A percentile compares a stretch with the other conserved stretches of the same genome.
phyloP scores from a whole-genome alignment of 2,329 filamentous ascomycete genomes.

The Hortaea sp. region DNA sequence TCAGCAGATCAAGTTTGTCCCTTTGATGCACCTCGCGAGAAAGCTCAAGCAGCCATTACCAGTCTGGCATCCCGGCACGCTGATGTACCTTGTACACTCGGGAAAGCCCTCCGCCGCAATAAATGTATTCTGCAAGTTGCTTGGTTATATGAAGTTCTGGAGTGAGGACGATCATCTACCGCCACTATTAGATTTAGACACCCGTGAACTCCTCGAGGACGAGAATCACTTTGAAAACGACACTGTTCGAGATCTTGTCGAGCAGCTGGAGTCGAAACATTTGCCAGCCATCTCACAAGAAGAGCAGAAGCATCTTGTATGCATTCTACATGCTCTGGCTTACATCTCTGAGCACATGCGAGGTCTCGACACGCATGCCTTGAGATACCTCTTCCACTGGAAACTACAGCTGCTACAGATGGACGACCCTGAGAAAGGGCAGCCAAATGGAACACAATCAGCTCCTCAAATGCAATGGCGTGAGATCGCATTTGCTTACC shows the following conservation, averaged over 20 bases:
- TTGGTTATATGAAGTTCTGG: constrained; percentile 71
- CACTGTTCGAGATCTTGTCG: constrained; percentile 14
- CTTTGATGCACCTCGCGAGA: constrained; percentile 7
- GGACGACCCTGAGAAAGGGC: not conserved
- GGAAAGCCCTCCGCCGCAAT: constrained; percentile 67
- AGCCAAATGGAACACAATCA: constrained; percentile 4
- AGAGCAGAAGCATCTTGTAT: constrained; percentile 17
- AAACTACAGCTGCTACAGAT: constrained; percentile 15
- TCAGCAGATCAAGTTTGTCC: constrained; percentile 1
- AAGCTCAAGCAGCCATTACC: constrained; percentile 74
- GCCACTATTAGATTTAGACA: constrained; percentile 50
- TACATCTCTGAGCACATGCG: constrained; percentile 17
- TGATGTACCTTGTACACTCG: constrained; percentile 75
- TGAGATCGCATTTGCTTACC: constrained; percentile 78
- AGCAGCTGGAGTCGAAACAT: constrained; percentile 40
- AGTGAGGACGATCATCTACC: constrained; percentile 72
- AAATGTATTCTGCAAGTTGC: constrained; percentile 59
- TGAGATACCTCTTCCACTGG: constrained; percentile 25
- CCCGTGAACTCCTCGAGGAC: constrained; percentile 39
- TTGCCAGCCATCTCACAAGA: constrained; percentile 20
- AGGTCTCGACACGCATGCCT: constrained; percentile 17
- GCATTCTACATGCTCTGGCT: constrained; percentile 16
- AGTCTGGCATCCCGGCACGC: constrained; percentile 82
- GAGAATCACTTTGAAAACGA: constrained; percentile 14
- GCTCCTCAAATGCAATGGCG: constrained; percentile 48